These are phyloP conservation scores for Erigeron canadensis DNA, from an alignment of 129 eudicot genomes.

Conservation along the genomic window DNA sequence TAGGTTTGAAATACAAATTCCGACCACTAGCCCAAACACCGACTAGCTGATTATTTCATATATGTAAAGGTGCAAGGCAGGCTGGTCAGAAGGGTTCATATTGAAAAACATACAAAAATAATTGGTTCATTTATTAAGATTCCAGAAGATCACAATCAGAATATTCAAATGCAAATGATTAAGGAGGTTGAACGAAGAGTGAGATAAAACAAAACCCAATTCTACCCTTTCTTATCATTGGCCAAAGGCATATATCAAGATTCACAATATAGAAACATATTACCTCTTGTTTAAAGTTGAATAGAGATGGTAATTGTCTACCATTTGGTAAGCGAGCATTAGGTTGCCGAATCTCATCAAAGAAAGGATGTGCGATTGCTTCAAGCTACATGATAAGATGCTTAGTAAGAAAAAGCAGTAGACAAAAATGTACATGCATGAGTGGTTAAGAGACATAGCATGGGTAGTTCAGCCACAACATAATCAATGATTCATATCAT, in stretches of 20 bases:
- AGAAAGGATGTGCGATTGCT: conserved; percentile 94
- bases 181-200: not conserved
- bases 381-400: conserved; percentile 58
- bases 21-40: too few relatives aligned
- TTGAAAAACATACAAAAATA: too few relatives aligned
- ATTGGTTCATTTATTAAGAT: too few relatives aligned
- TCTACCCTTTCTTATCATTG: not conserved
- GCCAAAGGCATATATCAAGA: not conserved
- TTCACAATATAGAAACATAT: not conserved
- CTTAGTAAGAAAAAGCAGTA: conserved; percentile 10
- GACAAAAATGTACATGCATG: not conserved
- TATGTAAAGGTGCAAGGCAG: too few relatives aligned
- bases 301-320: conserved; percentile 78
- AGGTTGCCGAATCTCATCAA: conserved; percentile 92
- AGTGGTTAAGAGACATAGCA: not conserved
- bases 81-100: too few relatives aligned
- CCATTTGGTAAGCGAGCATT: conserved; percentile 83
- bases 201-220: not conserved
- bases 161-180: too few relatives aligned
- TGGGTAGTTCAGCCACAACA: too few relatives aligned
- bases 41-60: too few relatives aligned
- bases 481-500: too few relatives aligned
- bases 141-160: too few relatives aligned
- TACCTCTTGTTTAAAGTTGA: conserved; percentile 92
- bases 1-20: too few relatives aligned